Conservation (phyloP, 2,329 filamentous ascomycete genomes). For the Aspergillus brunneoviolaceus region DNA sequence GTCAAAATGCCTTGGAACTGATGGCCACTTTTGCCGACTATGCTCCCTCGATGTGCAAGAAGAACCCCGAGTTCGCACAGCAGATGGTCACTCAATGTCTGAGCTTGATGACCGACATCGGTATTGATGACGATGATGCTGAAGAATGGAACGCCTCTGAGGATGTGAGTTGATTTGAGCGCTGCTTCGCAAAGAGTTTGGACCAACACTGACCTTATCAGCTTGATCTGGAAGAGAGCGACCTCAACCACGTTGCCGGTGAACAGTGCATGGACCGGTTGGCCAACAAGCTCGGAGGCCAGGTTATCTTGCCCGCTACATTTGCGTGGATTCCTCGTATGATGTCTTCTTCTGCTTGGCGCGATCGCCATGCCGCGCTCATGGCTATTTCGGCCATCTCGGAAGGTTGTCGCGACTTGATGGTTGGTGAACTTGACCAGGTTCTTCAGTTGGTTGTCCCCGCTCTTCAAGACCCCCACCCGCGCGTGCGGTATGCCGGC, state of each 20-base stretch:
- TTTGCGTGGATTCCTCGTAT: constrained; percentile 97
- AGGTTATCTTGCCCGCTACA: constrained; percentile 85
- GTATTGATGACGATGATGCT: constrained; percentile 90
- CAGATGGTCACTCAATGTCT: constrained; percentile 99
- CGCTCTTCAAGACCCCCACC: constrained; percentile 82
- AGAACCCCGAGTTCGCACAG: constrained; percentile 84
- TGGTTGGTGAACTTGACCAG: constrained; percentile 91
- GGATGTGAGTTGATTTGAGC: constrained; percentile 61
- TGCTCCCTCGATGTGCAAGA: constrained; percentile 89
- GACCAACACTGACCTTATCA: constrained; percentile 38
- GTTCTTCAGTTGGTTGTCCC: constrained; percentile 94
- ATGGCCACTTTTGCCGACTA: constrained; percentile 99
- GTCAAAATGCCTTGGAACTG: constrained; percentile 92
- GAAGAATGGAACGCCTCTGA: constrained; percentile 90
- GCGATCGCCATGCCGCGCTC: constrained; percentile 90
- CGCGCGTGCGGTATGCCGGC: constrained; percentile 92
- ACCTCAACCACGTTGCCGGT: constrained; percentile 94
- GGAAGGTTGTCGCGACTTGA: constrained; percentile 91
- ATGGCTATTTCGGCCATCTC: constrained; percentile 99
- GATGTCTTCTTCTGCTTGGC: constrained; percentile 94
- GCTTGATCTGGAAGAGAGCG: constrained; percentile 93
- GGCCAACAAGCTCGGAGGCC: constrained; percentile 94
- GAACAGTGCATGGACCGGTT: constrained; percentile 98
- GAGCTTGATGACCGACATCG: constrained; percentile 96
- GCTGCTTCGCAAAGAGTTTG: constrained; percentile 18